Conservation (phyloP, 805 yeast species). For the Ogataea naganishii region DNA sequence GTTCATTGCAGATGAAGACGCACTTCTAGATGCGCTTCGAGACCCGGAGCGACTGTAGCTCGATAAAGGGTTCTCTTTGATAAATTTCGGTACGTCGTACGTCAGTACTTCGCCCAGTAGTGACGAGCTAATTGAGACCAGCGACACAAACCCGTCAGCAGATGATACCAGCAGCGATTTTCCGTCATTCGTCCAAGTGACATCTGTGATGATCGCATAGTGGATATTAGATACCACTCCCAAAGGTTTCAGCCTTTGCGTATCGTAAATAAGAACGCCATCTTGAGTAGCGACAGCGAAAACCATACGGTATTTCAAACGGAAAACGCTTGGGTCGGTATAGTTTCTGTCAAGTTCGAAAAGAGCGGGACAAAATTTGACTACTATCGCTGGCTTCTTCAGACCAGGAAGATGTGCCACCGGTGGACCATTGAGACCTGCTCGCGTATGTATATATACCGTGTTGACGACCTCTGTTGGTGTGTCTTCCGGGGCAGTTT, state of each 20-base stretch:
- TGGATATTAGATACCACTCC: slow-evolving; percentile 75
- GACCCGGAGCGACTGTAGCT: too few relatives aligned
- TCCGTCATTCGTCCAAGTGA: slow-evolving; percentile 82
- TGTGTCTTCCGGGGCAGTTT: slow-evolving; percentile 1
- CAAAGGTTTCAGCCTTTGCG: slow-evolving; percentile 59
- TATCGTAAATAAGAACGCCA: slow-evolving; percentile 73
- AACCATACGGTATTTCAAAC: slow-evolving; percentile 68
- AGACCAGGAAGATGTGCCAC: slow-evolving; percentile 73
- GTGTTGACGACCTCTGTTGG: slow-evolving; percentile 38
- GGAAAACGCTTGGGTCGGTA: slow-evolving; percentile 27
- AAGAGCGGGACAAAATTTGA: slow-evolving; percentile 63
- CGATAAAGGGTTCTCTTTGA: slow-evolving; percentile 8
- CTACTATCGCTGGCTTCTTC: slow-evolving; percentile 75
- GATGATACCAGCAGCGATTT: slow-evolving; percentile 61
- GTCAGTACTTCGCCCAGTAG: slow-evolving; percentile 46
- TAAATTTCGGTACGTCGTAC: slow-evolving; percentile 15
- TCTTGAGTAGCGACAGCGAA: slow-evolving; percentile 94
- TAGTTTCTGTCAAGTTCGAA: slow-evolving; percentile 30
- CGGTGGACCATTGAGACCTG: slow-evolving; percentile 61
- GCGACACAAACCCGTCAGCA: slow-evolving; percentile 89
- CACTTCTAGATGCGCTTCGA: too few relatives aligned
- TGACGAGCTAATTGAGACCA: slow-evolving; percentile 41
- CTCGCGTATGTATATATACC: slow-evolving; percentile 70
- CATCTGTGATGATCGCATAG: slow-evolving; percentile 81
- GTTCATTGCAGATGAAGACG: too few relatives aligned